phyloP scores from a whole-genome alignment of 2,329 filamentous ascomycete species.

The Penicillium sp. region DNA sequence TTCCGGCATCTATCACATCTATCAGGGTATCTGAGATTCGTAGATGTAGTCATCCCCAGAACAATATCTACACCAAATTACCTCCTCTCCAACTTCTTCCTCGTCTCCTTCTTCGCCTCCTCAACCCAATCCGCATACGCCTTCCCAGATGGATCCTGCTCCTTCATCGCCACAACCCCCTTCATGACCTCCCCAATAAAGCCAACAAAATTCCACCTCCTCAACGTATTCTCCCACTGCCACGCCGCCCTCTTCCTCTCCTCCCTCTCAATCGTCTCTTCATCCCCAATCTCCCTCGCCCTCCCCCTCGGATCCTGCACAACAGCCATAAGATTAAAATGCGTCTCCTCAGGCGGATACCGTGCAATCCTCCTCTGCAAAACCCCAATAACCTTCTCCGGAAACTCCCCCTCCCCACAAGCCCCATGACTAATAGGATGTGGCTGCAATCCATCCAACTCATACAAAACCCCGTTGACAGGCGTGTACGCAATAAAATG shows the following conservation, averaged over 20 bases:
- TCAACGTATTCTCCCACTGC: slow-evolving; percentile 90
- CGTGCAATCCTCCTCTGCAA: slow-evolving; percentile 76
- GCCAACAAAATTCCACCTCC: slow-evolving; percentile 92
- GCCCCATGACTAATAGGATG: slow-evolving; percentile 83
- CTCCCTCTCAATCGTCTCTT: slow-evolving; percentile 71
- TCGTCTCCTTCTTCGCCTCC: slow-evolving; percentile 51
- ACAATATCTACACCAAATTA: neutral
- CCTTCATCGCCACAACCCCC: slow-evolving; percentile 71
- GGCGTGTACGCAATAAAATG: slow-evolving; percentile 96
- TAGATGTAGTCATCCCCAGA: slow-evolving; percentile 1
- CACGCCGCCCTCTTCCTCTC: slow-evolving; percentile 78
- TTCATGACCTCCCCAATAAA: slow-evolving; percentile 89
- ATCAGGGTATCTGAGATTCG: slow-evolving; percentile 16
- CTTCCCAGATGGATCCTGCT: slow-evolving; percentile 55
- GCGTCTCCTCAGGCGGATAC: slow-evolving; percentile 82
- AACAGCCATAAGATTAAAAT: slow-evolving; percentile 94
- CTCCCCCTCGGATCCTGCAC: slow-evolving; percentile 73
- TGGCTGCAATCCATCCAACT: slow-evolving; percentile 90
- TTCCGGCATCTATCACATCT: slow-evolving; percentile 2
- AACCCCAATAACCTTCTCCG: slow-evolving; percentile 77
- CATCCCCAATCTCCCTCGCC: slow-evolving; percentile 77
- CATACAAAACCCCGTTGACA: slow-evolving; percentile 75
- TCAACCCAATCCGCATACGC: slow-evolving; percentile 79
- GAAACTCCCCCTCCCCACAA: slow-evolving; percentile 67
- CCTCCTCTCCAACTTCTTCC: slow-evolving; percentile 36